These are phyloP conservation scores for Tricharina praecox DNA, from an alignment of 495 filamentous ascomycete genomes.

Conservation along the genomic window DNA sequence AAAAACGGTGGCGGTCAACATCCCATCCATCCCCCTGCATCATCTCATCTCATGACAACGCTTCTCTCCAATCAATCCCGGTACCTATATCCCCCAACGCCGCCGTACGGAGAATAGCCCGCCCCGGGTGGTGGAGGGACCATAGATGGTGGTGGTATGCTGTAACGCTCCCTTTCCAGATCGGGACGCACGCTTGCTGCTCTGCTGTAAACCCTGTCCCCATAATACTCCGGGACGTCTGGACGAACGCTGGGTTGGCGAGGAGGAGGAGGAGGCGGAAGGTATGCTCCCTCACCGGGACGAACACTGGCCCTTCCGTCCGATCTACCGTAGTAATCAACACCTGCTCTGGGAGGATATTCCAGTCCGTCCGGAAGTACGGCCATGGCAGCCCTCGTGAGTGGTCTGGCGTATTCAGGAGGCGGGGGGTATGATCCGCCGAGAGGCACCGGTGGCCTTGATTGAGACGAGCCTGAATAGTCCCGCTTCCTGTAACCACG, in stretches of 20 bases:
- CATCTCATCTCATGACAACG: no score
- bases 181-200: not conserved
- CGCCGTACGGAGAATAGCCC: not conserved
- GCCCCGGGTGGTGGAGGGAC: not conserved
- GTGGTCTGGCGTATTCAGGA: not conserved
- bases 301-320: not conserved
- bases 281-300: not conserved
- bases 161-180: not conserved
- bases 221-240: constrained; percentile 1
- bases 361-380: not conserved
- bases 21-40: no score
- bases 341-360: not conserved
- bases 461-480: constrained; percentile 9
- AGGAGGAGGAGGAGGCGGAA: not conserved
- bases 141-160: not conserved
- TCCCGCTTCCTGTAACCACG: constrained; percentile 21
- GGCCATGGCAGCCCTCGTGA: not conserved
- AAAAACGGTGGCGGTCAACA: no score
- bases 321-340: not conserved
- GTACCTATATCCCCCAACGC: not conserved
- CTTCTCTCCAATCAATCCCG: not conserved
- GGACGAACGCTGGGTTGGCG: not conserved
- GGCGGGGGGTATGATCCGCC: not conserved
- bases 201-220: constrained; percentile 1
- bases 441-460: not conserved